Conservation (phyloP, 495 filamentous ascomycete genomes). For the Penicillium alfredii region DNA sequence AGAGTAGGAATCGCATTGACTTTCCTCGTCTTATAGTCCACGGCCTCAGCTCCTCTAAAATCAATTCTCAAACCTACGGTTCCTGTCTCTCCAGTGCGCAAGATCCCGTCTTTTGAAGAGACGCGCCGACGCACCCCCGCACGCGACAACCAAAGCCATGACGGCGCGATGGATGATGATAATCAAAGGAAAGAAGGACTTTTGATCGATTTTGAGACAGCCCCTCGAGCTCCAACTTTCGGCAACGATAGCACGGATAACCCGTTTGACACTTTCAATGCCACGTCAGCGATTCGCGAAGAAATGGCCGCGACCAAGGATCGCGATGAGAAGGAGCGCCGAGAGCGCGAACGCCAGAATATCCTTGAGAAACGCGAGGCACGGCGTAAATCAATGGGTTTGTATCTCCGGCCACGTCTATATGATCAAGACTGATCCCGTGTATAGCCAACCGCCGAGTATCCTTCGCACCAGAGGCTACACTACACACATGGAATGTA, state of each 20-base stretch:
- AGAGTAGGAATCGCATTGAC: conserved; percentile 3
- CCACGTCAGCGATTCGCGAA: conserved; percentile 46
- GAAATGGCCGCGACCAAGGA: conserved; percentile 71
- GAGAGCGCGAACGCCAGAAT: conserved; percentile 57
- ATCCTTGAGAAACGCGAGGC: conserved; percentile 73
- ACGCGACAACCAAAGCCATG: conserved; percentile 23
- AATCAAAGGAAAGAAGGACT: conserved; percentile 29
- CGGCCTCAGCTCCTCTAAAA: conserved; percentile 52
- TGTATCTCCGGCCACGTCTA: neutral
- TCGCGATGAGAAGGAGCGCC: conserved; percentile 64
- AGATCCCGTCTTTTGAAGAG: conserved; percentile 45
- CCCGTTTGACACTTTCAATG: conserved; percentile 54
- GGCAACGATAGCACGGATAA: conserved; percentile 42
- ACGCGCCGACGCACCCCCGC: conserved; percentile 38
- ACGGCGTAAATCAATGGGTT: conserved; percentile 79
- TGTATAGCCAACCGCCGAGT: conserved; percentile 75
- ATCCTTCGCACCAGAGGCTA: conserved; percentile 96
- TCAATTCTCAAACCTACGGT: conserved; percentile 86
- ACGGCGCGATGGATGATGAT: conserved; percentile 10
- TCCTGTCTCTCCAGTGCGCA: conserved; percentile 58
- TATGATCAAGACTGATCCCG: conserved; percentile 2
- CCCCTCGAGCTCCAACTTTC: conserved; percentile 24
- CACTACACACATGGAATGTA: conserved; percentile 95
- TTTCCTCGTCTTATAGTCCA: conserved; percentile 36
- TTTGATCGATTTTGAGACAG: conserved; percentile 45